A percentile compares a stretch with the other conserved stretches of the same genome.
Conservation (phyloP, 2,329 filamentous ascomycete genomes). For the Penicillium sp. region DNA sequence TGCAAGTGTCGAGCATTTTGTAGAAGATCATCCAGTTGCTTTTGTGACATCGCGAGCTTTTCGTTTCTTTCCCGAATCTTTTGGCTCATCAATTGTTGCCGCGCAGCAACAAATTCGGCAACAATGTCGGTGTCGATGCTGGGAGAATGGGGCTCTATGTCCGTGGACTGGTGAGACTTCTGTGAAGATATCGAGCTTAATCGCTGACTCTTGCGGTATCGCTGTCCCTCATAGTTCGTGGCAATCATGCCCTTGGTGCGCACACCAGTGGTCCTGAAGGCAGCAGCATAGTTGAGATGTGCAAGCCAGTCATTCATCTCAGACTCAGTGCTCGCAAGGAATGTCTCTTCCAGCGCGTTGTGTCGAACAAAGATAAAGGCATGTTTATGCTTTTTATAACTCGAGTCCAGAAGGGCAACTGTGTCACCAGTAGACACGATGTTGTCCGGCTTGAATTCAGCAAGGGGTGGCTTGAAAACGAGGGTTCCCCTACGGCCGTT, state of each 20-base stretch:
- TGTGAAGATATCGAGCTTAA: conserved; percentile 57
- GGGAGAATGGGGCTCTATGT: conserved; percentile 69
- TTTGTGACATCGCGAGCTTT: conserved; percentile 68
- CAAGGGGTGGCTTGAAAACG: conserved; percentile 84
- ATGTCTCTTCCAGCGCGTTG: conserved; percentile 81
- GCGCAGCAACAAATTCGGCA: conserved; percentile 78
- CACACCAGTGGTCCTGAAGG: conserved; percentile 87
- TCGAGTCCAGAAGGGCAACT: conserved; percentile 79
- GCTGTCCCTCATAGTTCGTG: conserved; percentile 79
- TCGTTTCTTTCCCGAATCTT: conserved; percentile 82
- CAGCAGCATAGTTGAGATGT: conserved; percentile 92
- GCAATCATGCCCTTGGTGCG: conserved; percentile 84
- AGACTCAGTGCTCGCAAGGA: conserved; percentile 82
- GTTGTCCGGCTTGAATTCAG: conserved; percentile 89
- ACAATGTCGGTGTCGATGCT: conserved; percentile 74
- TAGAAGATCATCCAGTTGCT: conserved; percentile 76
- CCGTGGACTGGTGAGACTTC: conserved; percentile 64
- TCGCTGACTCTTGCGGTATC: conserved; percentile 54
- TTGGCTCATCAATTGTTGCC: conserved; percentile 75
- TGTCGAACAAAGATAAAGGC: conserved; percentile 89
- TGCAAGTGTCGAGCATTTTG: conserved; percentile 88
- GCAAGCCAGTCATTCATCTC: conserved; percentile 97
- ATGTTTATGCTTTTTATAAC: conserved; percentile 91
- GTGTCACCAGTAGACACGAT: conserved; percentile 92
- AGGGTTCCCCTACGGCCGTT: conserved; percentile 73